Conservation (phyloP, 805 yeast species). For the Candida argentea region DNA sequence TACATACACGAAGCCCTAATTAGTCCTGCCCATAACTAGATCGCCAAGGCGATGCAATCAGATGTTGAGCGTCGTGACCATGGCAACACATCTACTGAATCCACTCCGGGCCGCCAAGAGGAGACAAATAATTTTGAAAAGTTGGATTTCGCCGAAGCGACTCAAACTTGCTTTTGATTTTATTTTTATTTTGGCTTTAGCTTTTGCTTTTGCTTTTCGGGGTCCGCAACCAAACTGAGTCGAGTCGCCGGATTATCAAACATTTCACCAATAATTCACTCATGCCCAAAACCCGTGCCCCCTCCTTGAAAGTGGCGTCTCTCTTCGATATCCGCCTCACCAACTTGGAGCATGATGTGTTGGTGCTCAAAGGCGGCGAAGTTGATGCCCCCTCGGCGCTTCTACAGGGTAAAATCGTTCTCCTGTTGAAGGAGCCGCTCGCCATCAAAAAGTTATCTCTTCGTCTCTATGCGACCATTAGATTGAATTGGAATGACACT, state of each 20-base stretch:
- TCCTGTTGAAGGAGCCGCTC: slow-evolving; percentile 69
- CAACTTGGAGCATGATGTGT: slow-evolving; percentile 65
- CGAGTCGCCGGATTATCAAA: no score
- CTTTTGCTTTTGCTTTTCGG: background rate
- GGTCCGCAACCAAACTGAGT: no score
- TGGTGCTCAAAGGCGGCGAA: slow-evolving; percentile 70
- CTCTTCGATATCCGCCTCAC: slow-evolving; percentile 45
- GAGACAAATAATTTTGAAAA: no score
- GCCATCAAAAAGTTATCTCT: slow-evolving; percentile 54
- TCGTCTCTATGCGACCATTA: slow-evolving; percentile 56
- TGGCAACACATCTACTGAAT: no score
- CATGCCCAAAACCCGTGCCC: slow-evolving; percentile 12
- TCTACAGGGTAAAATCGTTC: slow-evolving; percentile 66
- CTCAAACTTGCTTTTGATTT: no score
- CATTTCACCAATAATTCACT: background rate
- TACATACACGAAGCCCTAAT: no score
- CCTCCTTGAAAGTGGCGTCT: slow-evolving; percentile 17
- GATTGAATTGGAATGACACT: slow-evolving; percentile 55
- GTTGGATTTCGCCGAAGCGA: no score
- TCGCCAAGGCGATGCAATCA: no score
- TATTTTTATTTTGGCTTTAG: no score
- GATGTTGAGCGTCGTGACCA: no score
- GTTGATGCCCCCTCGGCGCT: slow-evolving; percentile 69
- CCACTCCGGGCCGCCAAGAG: no score
- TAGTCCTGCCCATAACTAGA: no score